Evolutionary conservation across 352 stramenopile species (phyloP), one percentile per base, ranked within the genome.

Genomic region (Phytopythium sindhum): DNA sequence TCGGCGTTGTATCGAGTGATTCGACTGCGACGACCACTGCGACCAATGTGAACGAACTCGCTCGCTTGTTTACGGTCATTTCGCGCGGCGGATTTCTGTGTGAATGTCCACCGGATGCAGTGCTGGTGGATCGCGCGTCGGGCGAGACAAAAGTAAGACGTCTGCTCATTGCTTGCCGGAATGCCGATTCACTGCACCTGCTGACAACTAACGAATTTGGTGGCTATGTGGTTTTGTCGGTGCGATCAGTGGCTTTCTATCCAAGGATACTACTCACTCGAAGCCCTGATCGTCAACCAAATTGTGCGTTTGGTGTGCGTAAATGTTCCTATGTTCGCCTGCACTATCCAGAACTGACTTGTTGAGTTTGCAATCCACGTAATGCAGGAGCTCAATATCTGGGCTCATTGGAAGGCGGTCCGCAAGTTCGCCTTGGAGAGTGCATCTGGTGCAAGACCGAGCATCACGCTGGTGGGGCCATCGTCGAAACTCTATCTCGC

Each of bases 221-320:
- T 31, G 44, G 7, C 44, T n/a, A 1, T n/a, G 39, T n/a, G 1
- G 44, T 24, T 48, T 23, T 26, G 42, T 3, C 12, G 39, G 12
- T 15, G 28, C 26, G 39, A 41, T 19, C 52, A 91, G 84, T 95
- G 86, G 86, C 73, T 93, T 14, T 65, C 75, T 19, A 42, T 66
- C 17, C 72, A 74, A 65, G 80, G 81, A 6, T 95, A 89, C 60
- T 89, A 89, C 39, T 79, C 80, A 11, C 48, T 93, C 3, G 71
- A 87, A 44, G 80, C 82, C 12, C 66, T 92, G 5, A 68, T 93
- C 35, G 75, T 85, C 35, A 91, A 92, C 65, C 83, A 90, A 53
- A 88, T 93, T 67, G 85, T 93, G 66, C 41, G 81, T 83, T 23
- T 24, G 19, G 5, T 48, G 39, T n/a, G 39, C 39, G 2, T 3